A percentile compares a stretch with the other conserved stretches of the same genome.
Conservation (phyloP, 345 rosid genomes). For the Eucalyptus microcorys region DNA sequence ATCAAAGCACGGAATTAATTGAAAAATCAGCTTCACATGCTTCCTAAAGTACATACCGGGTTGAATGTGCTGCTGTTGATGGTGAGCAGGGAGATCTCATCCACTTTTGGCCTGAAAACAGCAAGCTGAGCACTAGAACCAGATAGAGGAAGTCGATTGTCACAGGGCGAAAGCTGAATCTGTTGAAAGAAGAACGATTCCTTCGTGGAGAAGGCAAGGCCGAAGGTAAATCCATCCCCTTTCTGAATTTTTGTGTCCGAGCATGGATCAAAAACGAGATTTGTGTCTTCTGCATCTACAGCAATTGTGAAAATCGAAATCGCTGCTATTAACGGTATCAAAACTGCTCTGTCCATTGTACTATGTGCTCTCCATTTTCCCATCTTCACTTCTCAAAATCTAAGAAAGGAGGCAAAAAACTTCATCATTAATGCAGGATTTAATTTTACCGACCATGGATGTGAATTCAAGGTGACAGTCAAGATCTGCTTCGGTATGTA, state of each 20-base stretch:
- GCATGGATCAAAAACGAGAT: conserved; percentile 56
- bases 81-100: conserved; percentile 83
- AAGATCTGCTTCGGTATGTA: not conserved
- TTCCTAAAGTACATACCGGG: conserved; percentile 28
- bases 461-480: not conserved
- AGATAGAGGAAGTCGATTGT: conserved; percentile 51
- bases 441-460: not conserved
- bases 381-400: not conserved
- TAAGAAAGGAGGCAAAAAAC: not conserved
- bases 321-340: not conserved
- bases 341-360: not conserved
- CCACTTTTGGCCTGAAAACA: conserved; percentile 68
- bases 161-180: conserved; percentile 84
- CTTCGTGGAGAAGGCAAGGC: conserved; percentile 50
- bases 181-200: conserved; percentile 53
- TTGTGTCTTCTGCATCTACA: conserved; percentile 37
- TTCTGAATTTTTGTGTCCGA: conserved; percentile 46
- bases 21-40: not conserved
- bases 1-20: not conserved
- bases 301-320: not conserved
- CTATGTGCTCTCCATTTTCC: not conserved
- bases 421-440: not conserved
- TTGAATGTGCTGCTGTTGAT: conserved; percentile 28
- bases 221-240: conserved; percentile 72
- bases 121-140: conserved; percentile 43